A percentile compares a stretch with the other conserved stretches of the same genome.
These are phyloP conservation scores for Ruellia speciosa DNA, from an alignment of 305 asterid species.

Conservation along the genomic window DNA sequence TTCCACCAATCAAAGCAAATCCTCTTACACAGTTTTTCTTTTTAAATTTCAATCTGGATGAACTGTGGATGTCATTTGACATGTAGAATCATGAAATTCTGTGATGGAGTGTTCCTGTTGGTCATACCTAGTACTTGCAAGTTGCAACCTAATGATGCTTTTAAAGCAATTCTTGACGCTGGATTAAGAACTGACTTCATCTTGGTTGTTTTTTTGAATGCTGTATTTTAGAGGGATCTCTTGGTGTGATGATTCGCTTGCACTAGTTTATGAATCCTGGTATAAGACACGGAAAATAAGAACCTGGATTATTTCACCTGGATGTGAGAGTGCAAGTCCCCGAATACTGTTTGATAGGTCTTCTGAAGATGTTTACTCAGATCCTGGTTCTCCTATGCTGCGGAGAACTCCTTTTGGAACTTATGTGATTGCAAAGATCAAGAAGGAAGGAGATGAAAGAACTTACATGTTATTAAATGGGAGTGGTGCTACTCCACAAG, in stretches of 20 bases:
- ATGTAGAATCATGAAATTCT: no score
- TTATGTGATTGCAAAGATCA: slow-evolving; percentile 82
- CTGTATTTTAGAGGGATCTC: slow-evolving; percentile 64
- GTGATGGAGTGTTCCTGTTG: no score
- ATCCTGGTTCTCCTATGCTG: slow-evolving; percentile 95
- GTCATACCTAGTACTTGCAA: no score
- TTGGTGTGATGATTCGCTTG: slow-evolving; percentile 90
- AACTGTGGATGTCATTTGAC: no score
- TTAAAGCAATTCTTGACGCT: slow-evolving; percentile 6
- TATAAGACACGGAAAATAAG: slow-evolving; percentile 68
- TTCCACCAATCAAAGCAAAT: slow-evolving; percentile 15
- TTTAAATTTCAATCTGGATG: not conserved
- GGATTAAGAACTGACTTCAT: slow-evolving; percentile 12
- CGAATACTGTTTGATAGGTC: slow-evolving; percentile 90
- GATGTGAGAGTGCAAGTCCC: slow-evolving; percentile 46
- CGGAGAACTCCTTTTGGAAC: slow-evolving; percentile 79
- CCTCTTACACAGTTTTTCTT: not conserved
- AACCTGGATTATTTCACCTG: slow-evolving; percentile 85
- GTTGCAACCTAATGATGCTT: no score
- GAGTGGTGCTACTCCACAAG: slow-evolving; percentile 91
- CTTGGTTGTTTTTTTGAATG: slow-evolving; percentile 17
- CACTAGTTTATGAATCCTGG: slow-evolving; percentile 96
- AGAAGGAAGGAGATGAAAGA: slow-evolving; percentile 58
- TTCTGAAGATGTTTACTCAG: slow-evolving; percentile 97
- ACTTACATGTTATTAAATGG: slow-evolving; percentile 69